These are phyloP conservation scores for Lepidium aucheri DNA, from an alignment of 345 rosid species.

Conservation along the genomic window DNA sequence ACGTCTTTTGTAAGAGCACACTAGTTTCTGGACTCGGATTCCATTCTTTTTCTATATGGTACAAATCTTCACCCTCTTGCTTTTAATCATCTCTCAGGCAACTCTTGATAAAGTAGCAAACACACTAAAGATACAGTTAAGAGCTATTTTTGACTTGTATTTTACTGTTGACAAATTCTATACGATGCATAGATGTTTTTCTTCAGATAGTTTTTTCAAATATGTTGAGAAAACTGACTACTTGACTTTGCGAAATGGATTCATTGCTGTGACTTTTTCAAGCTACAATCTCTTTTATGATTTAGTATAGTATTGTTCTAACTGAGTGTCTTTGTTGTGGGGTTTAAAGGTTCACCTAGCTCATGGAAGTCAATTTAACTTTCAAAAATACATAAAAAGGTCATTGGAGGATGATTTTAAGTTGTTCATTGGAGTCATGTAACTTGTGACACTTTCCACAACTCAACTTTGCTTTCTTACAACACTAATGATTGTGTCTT, in stretches of 20 bases:
- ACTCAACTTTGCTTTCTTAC: background rate
- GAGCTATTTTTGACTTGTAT: background rate
- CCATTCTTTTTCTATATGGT: slow-evolving; percentile 78
- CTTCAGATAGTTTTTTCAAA: slow-evolving; percentile 74
- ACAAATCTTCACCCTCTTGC: slow-evolving; percentile 22
- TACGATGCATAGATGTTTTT: slow-evolving; percentile 77
- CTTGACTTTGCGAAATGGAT: slow-evolving; percentile 80
- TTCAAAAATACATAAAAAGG: slow-evolving; percentile 81
- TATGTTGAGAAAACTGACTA: slow-evolving; percentile 83
- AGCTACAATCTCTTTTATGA: background rate
- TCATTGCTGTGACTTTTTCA: slow-evolving; percentile 62
- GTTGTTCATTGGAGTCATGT: slow-evolving; percentile 81
- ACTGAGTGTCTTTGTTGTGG: slow-evolving; percentile 10
- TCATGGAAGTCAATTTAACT: slow-evolving; percentile 85
- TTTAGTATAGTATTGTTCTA: background rate
- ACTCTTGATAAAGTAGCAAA: background rate
- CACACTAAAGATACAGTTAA: background rate
- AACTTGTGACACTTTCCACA: background rate
- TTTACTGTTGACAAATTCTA: background rate
- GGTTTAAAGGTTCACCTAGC: slow-evolving; percentile 71
- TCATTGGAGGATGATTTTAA: slow-evolving; percentile 93
- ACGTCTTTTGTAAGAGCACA: slow-evolving; percentile 84
- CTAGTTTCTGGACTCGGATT: slow-evolving; percentile 83
- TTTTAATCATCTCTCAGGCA: slow-evolving; percentile 1
- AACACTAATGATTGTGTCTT: slow-evolving; percentile 3